phyloP scores from a whole-genome alignment of 495 filamentous ascomycete genomes.

The Tuber brumale region DNA sequence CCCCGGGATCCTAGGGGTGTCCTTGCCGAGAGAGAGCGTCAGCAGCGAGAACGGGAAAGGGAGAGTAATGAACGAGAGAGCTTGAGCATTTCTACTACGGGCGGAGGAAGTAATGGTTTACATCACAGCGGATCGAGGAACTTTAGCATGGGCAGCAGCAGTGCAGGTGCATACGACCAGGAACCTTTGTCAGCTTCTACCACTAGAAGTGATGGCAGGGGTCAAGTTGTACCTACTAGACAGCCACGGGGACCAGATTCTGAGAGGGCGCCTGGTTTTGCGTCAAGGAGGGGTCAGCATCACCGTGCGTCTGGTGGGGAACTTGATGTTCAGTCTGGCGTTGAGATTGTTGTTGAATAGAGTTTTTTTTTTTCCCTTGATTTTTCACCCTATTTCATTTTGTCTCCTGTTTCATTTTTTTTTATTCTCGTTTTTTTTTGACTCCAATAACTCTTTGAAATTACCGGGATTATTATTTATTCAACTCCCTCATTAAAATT shows the following conservation, averaged over 20 bases:
- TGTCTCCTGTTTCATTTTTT: background rate
- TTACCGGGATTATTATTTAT: background rate
- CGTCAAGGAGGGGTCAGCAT: conserved; percentile 36
- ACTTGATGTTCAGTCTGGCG: conserved; percentile 40
- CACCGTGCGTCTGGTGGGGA: conserved; percentile 38
- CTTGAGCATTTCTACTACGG: conserved; percentile 32
- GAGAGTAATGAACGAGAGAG: conserved; percentile 29
- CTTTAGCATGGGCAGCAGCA: conserved; percentile 20
- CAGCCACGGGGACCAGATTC: conserved; percentile 42
- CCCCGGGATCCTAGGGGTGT: conserved; percentile 41
- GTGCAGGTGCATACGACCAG: conserved; percentile 30
- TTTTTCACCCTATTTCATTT: conserved; percentile 6
- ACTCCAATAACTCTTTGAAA: background rate
- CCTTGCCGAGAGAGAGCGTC: conserved; percentile 38
- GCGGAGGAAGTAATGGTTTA: conserved; percentile 26
- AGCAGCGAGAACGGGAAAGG: conserved; percentile 9
- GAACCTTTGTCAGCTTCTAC: conserved; percentile 33
- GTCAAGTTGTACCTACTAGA: conserved; percentile 39
- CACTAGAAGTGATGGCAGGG: conserved; percentile 35
- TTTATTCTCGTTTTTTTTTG: conserved; percentile 20
- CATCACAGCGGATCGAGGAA: conserved; percentile 14
- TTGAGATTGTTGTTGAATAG: conserved; percentile 43
- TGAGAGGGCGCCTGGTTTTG: conserved; percentile 41
- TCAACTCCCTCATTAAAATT: background rate
- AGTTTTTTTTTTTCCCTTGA: conserved; percentile 7